Base-by-base conservation (phyloP, 2,329 filamentous ascomycete genomes). In the Trichoderma gracile region DNA sequence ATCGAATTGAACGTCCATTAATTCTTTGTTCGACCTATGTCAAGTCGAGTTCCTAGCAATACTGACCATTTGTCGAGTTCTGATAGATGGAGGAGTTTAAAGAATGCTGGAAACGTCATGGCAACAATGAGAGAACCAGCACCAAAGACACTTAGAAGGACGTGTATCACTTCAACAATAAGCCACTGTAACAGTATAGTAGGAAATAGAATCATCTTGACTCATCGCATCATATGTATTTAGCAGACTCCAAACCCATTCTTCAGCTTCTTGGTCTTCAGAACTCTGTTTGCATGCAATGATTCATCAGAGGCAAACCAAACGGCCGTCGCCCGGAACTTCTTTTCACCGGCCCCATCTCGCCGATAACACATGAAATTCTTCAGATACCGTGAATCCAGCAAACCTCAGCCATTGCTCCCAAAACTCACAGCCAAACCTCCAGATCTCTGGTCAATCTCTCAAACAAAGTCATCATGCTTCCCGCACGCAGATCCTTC, bases 101-200 rank as follows among this genome's bases (percentile, higher is more conserved):
- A 72, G 85, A 89, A 71, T 98, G 94, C 78, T 98, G 94, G 94
- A 97, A 96, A 79, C 83, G 82, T 68, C 89, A 96, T 71, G 89
- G 92, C 55, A 98, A 98, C 76, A 89, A 96, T 71, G 80, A 90
- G 75, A 86, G 95, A 72, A 97, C 93, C 0, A 84, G 84, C 61
- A 88, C 84, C 47, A 94, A 92, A 73, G 89, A 96, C 73, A 84
- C 81, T 43, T 78, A 69, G 63, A 27, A 33, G 38, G 10, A 15
- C 2, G 10, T 17, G 17, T 38, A 49, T 5, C 27, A 1, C 14
- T 5, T 1, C 4, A 50, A 23, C 12, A 19, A n/a, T 5, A 19
- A 9, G 30, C 43, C 45, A 15, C 15, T 60, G 46, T 60, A 46
- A 14, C 40, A 63, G 47, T 40, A 47, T 27, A 7, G n/a, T n/a